Base-by-base conservation (phyloP, 208 protist species). In the Acanthamoeba sp. region DNA sequence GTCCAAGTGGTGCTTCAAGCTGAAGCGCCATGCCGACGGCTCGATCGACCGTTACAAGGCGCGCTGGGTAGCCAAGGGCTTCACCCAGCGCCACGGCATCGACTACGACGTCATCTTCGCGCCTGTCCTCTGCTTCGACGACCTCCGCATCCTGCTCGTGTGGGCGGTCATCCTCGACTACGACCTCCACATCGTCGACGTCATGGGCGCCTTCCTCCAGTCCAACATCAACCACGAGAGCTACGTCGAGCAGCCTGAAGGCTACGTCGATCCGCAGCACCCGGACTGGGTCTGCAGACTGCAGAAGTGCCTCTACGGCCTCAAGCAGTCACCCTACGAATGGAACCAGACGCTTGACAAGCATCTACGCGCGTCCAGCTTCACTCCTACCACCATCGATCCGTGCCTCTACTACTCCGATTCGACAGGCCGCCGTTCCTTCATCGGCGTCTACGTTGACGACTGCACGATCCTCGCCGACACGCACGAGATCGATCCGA, bases 21-120 rank as follows among this genome's bases (percentile, higher is more conserved):
- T 87, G 9, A 87, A 87, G 48, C 22, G 48, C 6, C 78, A 59
- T 55, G 78, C 78, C 6, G 78, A 87, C 38, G 48, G 48, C 3
- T 87, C 38, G n/a, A 57, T 87, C 27, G 78, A 87, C 24, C 38
- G 29, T 14, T 87, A 87, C 78, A 87, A 87, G 27, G 78, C 78
- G 3, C 38, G 78, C 48, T 57, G 38, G 38, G 78, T 87, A 50
- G 78, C 78, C 27, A 48, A 57, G 32, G 78, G 78, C 27, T 87
- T 29, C 78, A n/a, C n/a, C n/a, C n/a, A 87, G 32, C 12, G 48
- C 7, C 48, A 87, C 78, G 38, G 78, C 4, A 87, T 87, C 27
- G 78, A 87, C 78, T 87, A 59, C 27, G 38, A 59, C 78, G 38
- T 36, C 38, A 87, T 87, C 78, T 87, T 59, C 38, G 38, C 78